Evolutionary conservation across 768 basidiomycete genomes (phyloP).

Genomic region (Coprinellus aureogranulatus): DNA sequence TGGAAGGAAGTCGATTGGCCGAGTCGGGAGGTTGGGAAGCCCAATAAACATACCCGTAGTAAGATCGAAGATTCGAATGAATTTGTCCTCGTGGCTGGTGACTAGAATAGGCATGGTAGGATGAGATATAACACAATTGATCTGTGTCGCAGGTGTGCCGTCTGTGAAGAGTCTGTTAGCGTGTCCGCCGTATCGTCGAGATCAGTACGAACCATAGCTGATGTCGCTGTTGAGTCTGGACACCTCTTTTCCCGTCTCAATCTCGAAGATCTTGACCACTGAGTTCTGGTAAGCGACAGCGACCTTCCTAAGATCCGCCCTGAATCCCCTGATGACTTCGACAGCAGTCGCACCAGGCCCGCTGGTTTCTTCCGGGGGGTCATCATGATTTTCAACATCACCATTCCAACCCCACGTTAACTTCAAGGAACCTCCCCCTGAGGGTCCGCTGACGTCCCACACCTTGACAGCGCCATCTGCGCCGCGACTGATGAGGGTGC

Average conservation of each 20-base stretch:
- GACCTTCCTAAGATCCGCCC: constrained; percentile 78
- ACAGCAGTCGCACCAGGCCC: constrained; percentile 78
- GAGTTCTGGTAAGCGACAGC: constrained; percentile 90
- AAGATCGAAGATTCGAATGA: constrained; percentile 86
- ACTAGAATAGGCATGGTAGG: constrained; percentile 86
- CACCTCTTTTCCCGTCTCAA: constrained; percentile 82
- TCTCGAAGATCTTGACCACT: constrained; percentile 85
- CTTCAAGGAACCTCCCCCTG: constrained; percentile 62
- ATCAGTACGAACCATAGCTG: too few relatives aligned
- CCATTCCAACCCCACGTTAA: constrained; percentile 82
- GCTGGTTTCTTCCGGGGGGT: constrained; percentile 48
- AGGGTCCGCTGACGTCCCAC: constrained; percentile 80
- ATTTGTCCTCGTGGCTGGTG: constrained; percentile 91
- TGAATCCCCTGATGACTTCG: constrained; percentile 78
- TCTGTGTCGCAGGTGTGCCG: constrained; percentile 71
- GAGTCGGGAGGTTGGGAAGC: constrained; percentile 1
- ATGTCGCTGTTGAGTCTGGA: constrained; percentile 58
- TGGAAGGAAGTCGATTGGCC: constrained; percentile 24
- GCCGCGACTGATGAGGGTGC: constrained; percentile 82
- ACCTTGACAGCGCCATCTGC: constrained; percentile 92
- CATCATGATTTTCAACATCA: constrained; percentile 46
- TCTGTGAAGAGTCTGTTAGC: constrained; percentile 42
- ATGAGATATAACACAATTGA: constrained; percentile 85
- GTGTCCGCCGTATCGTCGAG: too few relatives aligned
- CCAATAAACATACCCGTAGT: constrained; percentile 59